Base-by-base conservation (phyloP, 768 basidiomycete species). In the Sutorius australiensis region DNA sequence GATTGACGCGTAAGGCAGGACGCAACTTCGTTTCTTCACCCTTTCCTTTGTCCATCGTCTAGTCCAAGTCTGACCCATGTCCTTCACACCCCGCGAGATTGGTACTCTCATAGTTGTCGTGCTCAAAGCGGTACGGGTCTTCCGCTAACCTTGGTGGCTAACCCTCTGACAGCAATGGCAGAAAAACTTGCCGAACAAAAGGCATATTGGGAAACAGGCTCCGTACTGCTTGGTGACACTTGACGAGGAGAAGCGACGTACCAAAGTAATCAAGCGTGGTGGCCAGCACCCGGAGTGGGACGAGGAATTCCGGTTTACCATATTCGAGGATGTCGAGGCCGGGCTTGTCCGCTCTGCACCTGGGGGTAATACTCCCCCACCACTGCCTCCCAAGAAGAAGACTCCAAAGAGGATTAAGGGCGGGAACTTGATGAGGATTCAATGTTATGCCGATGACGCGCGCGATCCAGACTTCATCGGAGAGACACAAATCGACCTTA, bases 201-300 rank as follows among this genome's bases (percentile, higher is more conserved):
- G 87, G 60, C 87, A 92, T 68, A 95, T 93, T 43, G 91, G 91
- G 59, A 99, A 99, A 73, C 97, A 98, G 71, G 94, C 98, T 69
- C 97, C 97, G 0, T 99, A 95, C 71, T 97, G 93, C 61, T 73
- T 84, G 21, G 80, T 95, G 24, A 75, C 78, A 4, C 75, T 94
- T 48, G 87, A 91, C 65, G 84, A 84, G 46, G 87, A 94, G 70
- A 94, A 86, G 64, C 82, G 86, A 53, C 80, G 90, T 47, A 98
- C 95, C 5, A 92, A 88, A 68, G 84, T 92, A n/a, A 87, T 98
- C 68, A 95, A 91, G 67, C 87, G 92, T 30, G 97, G 97, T 46
- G 97, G 97, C 16, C 97, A 99, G 68, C 94, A 97, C 69, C 97
- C 97, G 6, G 93, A 93, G 72, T 99, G 97, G 95, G 97, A 99